A percentile compares a stretch with the other conserved stretches of the same genome.
Conservation (phyloP, 2,329 filamentous ascomycete species). For the Paecilomyces formosus region DNA sequence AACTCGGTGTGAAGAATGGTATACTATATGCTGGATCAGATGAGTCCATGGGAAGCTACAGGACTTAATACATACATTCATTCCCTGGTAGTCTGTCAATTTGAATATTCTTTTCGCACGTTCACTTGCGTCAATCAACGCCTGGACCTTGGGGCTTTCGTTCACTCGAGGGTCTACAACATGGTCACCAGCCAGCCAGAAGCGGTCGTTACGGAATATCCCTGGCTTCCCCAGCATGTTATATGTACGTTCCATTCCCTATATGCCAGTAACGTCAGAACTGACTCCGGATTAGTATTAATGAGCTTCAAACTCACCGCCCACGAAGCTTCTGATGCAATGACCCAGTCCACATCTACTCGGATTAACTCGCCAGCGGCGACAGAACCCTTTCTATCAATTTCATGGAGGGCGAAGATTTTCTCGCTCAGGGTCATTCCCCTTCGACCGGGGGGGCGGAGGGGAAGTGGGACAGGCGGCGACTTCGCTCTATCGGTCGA, state of each 20-base stretch:
- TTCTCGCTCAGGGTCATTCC: constrained; percentile 41
- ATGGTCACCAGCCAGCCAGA: constrained; percentile 46
- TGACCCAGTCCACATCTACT: constrained; percentile 40
- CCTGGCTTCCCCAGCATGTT: constrained; percentile 32
- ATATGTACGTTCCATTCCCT: constrained; percentile 37
- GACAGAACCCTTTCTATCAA: constrained; percentile 26
- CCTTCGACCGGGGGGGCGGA: constrained; percentile 9
- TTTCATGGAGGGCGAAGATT: constrained; percentile 40
- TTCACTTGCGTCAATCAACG: constrained; percentile 31
- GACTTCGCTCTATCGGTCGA: constrained; percentile 13
- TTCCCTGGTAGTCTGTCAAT: constrained; percentile 37
- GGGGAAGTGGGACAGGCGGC: constrained; percentile 2
- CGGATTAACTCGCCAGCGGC: constrained; percentile 34
- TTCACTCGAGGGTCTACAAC: constrained; percentile 39
- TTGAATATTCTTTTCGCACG: constrained; percentile 33
- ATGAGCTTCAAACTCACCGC: constrained; percentile 11
- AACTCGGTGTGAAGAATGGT: constrained; percentile 46
- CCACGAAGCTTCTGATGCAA: constrained; percentile 40
- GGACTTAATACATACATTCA: constrained; percentile 20
- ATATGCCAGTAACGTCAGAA: not conserved
- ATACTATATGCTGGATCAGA: constrained; percentile 9
- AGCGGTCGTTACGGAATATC: constrained; percentile 44
- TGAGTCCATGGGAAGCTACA: not conserved
- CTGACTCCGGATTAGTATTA: no score
- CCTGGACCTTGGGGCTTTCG: constrained; percentile 26